Base-by-base conservation (phyloP, 1,284 basidiomycete genomes). In the Flammula alnicola region DNA sequence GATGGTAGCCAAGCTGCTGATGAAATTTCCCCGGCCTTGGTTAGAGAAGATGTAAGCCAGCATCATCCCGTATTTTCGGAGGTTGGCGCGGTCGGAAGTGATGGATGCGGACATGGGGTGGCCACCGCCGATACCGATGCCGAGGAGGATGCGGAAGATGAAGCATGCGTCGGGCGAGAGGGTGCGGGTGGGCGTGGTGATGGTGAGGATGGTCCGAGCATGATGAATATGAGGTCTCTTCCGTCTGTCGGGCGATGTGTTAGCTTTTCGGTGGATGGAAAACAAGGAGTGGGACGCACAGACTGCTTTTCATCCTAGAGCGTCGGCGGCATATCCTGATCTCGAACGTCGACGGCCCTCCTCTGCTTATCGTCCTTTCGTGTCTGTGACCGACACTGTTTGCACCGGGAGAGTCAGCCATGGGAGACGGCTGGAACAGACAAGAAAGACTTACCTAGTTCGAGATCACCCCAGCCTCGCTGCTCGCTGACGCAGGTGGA, bases 81-180 rank as follows among this genome's bases (percentile, higher is more conserved):
- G 65, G 54, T 81, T 81, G 2, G 88, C 75, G 17, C 87, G 79
- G 61, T 92, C 90, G 14, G 77, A 79, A 3, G 83, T 80, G 49
- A 88, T 72, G n/a, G 80, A 79, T 2, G 86, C 85, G 5, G 79
- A 83, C 84, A 91, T 86, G 10, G 90, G 90, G 64, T 92, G 92
- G 68, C 93, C 91, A 20, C 88, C 91, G 19, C 91, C 91, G 4
- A 93, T 86, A 26, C 87, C 88, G 14, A 90, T 70, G 0, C 87
- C 88, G 38, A 90, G 80, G 14, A 91, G 63, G 47, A 89, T 86
- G 22, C 89, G 83, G 66, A 81, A 91, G 9, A 81, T 64, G 47
- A 88, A 70, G 16, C 65, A 72, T 14, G 66, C 55, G 31, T 77
- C 63, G 5, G 84, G 77, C 8, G 64, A 65, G 14, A 76, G 65